Evolutionary conservation across 2,329 filamentous ascomycete genomes (phyloP).

Genomic region (Curvularia sp.): DNA sequence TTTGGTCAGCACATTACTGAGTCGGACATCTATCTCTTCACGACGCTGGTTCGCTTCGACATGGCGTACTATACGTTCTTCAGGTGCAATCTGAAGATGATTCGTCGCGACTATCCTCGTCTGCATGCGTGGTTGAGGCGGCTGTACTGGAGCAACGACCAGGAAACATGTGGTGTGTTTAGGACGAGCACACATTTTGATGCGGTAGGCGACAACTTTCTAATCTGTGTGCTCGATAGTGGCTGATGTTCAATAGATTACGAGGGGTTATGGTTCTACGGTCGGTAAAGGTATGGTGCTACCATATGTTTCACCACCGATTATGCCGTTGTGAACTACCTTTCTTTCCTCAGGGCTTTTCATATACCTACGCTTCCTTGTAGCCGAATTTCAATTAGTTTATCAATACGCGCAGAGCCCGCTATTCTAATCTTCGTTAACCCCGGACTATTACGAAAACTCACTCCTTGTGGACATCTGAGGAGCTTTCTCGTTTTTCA

Average conservation of each 20-base stretch:
- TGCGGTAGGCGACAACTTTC: conserved; percentile 19
- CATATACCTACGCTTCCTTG: neutral
- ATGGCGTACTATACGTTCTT: conserved; percentile 62
- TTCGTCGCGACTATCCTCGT: conserved; percentile 80
- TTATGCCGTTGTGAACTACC: conserved; percentile 24
- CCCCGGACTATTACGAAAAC: neutral
- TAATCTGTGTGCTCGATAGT: neutral
- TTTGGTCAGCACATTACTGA: conserved; percentile 68
- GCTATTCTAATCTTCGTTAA: neutral
- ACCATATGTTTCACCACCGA: conserved; percentile 29
- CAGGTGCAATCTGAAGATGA: conserved; percentile 83
- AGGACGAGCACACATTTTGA: conserved; percentile 41
- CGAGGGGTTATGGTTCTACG: conserved; percentile 37
- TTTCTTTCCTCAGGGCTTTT: neutral
- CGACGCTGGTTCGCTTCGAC: conserved; percentile 67
- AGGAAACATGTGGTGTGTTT: conserved; percentile 38
- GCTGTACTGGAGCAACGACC: conserved; percentile 75
- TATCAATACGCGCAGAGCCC: neutral
- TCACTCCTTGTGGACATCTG: no score
- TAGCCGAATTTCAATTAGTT: neutral
- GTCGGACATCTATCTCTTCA: conserved; percentile 57
- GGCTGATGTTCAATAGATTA: conserved; percentile 33
- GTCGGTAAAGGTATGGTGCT: conserved; percentile 35
- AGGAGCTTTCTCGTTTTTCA: no score
- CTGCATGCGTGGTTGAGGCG: conserved; percentile 81